Conservation (phyloP, 2,329 filamentous ascomycete species). For the Coniochaeta ligniaria region DNA sequence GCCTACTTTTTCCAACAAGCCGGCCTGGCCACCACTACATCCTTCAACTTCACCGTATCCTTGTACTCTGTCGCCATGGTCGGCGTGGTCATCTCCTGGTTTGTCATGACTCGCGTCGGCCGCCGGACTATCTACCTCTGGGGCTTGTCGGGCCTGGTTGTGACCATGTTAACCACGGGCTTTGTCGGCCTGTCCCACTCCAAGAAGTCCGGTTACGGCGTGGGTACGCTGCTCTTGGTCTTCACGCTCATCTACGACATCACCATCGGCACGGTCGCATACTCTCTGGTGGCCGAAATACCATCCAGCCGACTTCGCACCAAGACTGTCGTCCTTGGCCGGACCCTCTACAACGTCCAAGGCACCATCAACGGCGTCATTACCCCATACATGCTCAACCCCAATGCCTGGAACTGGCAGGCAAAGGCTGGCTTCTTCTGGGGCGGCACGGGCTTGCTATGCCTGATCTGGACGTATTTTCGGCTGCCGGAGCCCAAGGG, state of each 20-base stretch:
- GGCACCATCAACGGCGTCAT: too few relatives aligned
- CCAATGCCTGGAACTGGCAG: not conserved
- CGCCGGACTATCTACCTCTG: slow-evolving; percentile 36
- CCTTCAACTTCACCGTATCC: slow-evolving; percentile 18
- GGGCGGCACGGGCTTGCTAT: slow-evolving; percentile 34
- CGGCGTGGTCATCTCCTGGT: slow-evolving; percentile 39
- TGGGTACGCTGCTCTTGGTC: slow-evolving; percentile 23
- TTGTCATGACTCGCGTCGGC: slow-evolving; percentile 32
- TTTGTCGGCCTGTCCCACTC: slow-evolving; percentile 33
- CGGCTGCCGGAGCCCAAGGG: slow-evolving; percentile 47
- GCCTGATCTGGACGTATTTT: slow-evolving; percentile 42
- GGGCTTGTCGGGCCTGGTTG: slow-evolving; percentile 31
- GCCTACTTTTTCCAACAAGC: slow-evolving; percentile 35
- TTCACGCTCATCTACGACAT: slow-evolving; percentile 35
- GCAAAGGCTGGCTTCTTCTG: slow-evolving; percentile 34
- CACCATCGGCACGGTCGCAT: slow-evolving; percentile 28
- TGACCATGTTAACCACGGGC: slow-evolving; percentile 33
- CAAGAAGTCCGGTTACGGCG: too few relatives aligned
- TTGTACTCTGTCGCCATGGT: slow-evolving; percentile 35
- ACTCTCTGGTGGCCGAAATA: slow-evolving; percentile 28
- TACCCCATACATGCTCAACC: slow-evolving; percentile 34
- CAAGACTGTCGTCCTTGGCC: slow-evolving; percentile 23
- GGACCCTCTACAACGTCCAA: too few relatives aligned
- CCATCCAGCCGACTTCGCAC: slow-evolving; percentile 34
- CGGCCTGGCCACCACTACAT: slow-evolving; percentile 25